A percentile compares a stretch with the other conserved stretches of the same genome.
Conservation (phyloP, 2,329 filamentous ascomycete species). For the Daldinia eschscholtzii region DNA sequence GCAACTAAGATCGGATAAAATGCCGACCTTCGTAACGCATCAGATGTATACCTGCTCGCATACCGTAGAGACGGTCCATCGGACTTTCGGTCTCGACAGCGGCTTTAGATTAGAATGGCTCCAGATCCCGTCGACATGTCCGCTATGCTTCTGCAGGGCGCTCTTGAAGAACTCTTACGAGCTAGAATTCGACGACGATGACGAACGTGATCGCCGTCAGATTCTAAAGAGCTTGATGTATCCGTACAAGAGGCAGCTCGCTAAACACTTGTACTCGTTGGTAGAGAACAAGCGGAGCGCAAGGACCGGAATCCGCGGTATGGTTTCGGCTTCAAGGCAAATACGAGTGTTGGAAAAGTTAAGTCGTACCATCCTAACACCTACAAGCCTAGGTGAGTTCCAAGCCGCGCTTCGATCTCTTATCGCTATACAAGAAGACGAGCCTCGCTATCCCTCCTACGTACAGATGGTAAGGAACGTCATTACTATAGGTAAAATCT, state of each 20-base stretch:
- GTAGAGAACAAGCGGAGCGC: slow-evolving; percentile 18
- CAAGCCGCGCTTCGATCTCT: slow-evolving; percentile 9
- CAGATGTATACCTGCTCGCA: slow-evolving; percentile 41
- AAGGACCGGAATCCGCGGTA: background rate
- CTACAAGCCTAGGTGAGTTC: slow-evolving; percentile 23
- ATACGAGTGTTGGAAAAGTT: slow-evolving; percentile 15
- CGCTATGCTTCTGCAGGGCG: slow-evolving; percentile 30
- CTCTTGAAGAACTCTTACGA: slow-evolving; percentile 8
- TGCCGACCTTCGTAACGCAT: slow-evolving; percentile 38
- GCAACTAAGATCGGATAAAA: slow-evolving; percentile 18
- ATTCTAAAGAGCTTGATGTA: background rate
- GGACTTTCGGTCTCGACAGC: slow-evolving; percentile 19
- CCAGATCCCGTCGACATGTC: slow-evolving; percentile 28
- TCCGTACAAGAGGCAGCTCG: slow-evolving; percentile 13
- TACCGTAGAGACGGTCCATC: slow-evolving; percentile 9
- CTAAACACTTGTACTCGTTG: slow-evolving; percentile 17
- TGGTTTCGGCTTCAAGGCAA: background rate
- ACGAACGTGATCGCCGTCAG: background rate
- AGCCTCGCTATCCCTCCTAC: slow-evolving; percentile 1
- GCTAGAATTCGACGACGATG: background rate
- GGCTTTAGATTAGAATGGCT: slow-evolving; percentile 20
- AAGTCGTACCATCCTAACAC: slow-evolving; percentile 1
- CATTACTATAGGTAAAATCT: background rate
- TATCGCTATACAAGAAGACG: background rate
- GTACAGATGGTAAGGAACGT: background rate